Conservation (phyloP, 257 asterid genomes). For the Linderniella brevidens region DNA sequence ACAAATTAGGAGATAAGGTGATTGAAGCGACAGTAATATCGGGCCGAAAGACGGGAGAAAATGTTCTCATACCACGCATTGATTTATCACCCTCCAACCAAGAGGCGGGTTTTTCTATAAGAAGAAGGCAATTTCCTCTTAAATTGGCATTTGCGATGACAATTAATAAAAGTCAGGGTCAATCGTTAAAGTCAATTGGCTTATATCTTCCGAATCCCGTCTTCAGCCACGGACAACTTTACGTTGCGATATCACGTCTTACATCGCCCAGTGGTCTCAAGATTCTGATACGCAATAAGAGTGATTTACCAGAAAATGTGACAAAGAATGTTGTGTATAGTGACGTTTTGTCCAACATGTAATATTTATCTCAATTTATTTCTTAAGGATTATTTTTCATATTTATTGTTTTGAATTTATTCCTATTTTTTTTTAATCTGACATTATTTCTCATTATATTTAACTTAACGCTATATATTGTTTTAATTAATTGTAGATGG, state of each 20-base stretch:
- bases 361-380: too few relatives aligned
- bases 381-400: too few relatives aligned
- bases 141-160: not conserved
- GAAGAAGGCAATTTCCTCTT: not conserved
- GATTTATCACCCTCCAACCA: not conserved
- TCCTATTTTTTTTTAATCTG: too few relatives aligned
- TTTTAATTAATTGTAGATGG: too few relatives aligned
- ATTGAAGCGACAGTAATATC: not conserved
- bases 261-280: not conserved
- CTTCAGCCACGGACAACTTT: not conserved
- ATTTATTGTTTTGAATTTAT: too few relatives aligned
- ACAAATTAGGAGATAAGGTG: not conserved
- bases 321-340: too few relatives aligned
- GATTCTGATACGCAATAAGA: too few relatives aligned
- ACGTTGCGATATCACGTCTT: not conserved
- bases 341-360: too few relatives aligned
- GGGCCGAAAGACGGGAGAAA: not conserved
- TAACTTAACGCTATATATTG: too few relatives aligned
- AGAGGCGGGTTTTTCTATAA: not conserved
- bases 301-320: too few relatives aligned
- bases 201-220: not conserved
- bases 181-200: not conserved
- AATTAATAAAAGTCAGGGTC: not conserved
- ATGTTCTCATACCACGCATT: not conserved
- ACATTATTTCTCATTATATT: too few relatives aligned